Evolutionary conservation across 768 basidiomycete species (phyloP), one percentile per base, ranked within the genome.

Genomic region (Lactifluus volemus): DNA sequence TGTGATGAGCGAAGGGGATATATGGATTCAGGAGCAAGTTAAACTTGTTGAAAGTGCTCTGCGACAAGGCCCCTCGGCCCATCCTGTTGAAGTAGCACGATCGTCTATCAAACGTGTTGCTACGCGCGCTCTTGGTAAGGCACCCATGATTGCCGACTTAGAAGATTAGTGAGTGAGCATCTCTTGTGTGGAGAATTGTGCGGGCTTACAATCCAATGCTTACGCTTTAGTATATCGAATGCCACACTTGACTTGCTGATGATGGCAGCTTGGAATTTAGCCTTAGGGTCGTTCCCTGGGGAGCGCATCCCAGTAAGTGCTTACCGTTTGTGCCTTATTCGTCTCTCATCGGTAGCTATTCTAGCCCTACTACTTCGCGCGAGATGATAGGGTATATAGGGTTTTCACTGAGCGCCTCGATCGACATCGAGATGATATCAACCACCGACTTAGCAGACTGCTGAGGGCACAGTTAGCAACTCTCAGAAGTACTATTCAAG

Each of bases 1-100:
- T 39, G 84, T 98, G 66, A 98, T 98, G 95, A 92, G 89, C 58
- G 94, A 97, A 77, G 95, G 95, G 15, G 90, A 95, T 66, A 81
- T 83, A 63, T 97, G 92, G 90, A 81, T 98, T n/a, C 76, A 77
- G 60, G 79, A 83, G 2, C 83, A 92, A 61, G 81, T 85, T 4
- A 78, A 81, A 17, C 83, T 82, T 49, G 76, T 94, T 56, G 79
- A 84, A 0, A 79, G 86, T 47, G 86, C 91, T 3, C 75, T 97
- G 58, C 81, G 83, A 47, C 77, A 81, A 1, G 87, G 86, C 0
- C 80, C 81, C 15, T 78, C 78, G 54, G 87, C 86, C 1, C 79
- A 83, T 65, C 94, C 95, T 2, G 92, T 97, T 1, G 72, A 78
- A 34, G 79, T 82, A 8, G 92, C 95, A 5, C 83, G 84, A 39